Percentiles rank a stretch among this genome's conserved stretches.
Conservation (phyloP, 129 eudicot genomes). For the Flaveria sonorensis region DNA sequence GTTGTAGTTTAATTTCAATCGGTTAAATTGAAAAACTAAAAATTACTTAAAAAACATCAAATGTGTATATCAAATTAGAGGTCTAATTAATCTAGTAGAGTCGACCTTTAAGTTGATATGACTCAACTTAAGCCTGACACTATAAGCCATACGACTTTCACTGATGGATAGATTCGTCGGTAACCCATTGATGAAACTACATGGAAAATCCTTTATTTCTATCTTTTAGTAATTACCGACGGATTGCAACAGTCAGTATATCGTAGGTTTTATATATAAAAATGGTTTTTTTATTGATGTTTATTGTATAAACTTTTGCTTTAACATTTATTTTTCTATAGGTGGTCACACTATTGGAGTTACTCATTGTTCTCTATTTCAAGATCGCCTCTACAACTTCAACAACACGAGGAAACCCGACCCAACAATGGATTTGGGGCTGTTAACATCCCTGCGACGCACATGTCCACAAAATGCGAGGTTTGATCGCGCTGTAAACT, state of each 20-base stretch:
- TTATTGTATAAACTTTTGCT: neutral
- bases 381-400: slow-evolving; percentile 66
- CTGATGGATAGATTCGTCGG: no score
- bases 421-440: slow-evolving; percentile 45
- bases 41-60: neutral
- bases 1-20: neutral
- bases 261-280: no score
- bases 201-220: no score
- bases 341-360: slow-evolving; percentile 71
- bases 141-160: no score
- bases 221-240: no score
- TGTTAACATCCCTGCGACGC: slow-evolving; percentile 17
- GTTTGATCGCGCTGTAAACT: slow-evolving; percentile 28
- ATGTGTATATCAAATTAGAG: neutral
- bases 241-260: no score
- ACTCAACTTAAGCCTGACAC: neutral
- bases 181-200: no score
- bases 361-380: slow-evolving; percentile 50
- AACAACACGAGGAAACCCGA: slow-evolving; percentile 48
- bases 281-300: neutral
- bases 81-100: neutral
- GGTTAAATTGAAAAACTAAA: neutral
- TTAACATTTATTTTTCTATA: neutral
- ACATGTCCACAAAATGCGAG: slow-evolving; percentile 44
- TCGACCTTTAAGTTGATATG: neutral